These are phyloP conservation scores for Cyanidiococcus yangmingshanensis DNA, from an alignment of 23 red algal species.

Conservation along the genomic window DNA sequence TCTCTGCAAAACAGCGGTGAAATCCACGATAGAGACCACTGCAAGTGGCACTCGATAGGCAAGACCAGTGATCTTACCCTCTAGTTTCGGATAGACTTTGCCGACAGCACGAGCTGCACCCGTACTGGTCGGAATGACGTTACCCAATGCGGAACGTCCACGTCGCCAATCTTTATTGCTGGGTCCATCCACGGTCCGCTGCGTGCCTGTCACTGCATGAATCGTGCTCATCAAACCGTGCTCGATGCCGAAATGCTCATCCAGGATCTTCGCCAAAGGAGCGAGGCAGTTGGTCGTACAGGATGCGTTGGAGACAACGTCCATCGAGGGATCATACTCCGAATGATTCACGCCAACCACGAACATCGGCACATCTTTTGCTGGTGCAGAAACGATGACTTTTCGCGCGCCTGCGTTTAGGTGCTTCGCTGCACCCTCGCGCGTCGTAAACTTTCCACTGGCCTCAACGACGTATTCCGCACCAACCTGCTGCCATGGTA, in stretches of 20 bases:
- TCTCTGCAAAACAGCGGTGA: constrained; percentile 66
- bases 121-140: constrained; percentile 88
- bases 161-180: constrained; percentile 93
- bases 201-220: constrained; percentile 94
- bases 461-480: constrained; percentile 97
- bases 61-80: constrained; percentile 97
- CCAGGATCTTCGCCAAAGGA: constrained; percentile 86
- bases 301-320: constrained; percentile 93
- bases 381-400: constrained; percentile 93
- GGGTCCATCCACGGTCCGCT: constrained; percentile 97
- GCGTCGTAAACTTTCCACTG: constrained; percentile 91
- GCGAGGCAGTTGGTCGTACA: constrained; percentile 99
- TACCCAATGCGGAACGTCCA: constrained; percentile 66
- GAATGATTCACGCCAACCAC: constrained; percentile 90
- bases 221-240: constrained; percentile 96
- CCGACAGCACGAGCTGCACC: constrained; percentile 97
- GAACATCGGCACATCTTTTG: constrained; percentile 99
- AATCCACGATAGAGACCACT: constrained; percentile 91
- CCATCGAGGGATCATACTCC: constrained; percentile 69
- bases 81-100: constrained; percentile 95
- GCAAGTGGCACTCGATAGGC: constrained; percentile 92
- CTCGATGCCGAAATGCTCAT: constrained; percentile 92
- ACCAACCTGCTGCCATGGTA: constrained; percentile 70
- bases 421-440: constrained; percentile 79
- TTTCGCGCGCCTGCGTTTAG: constrained; percentile 88